Base-by-base conservation (phyloP, 371 early-diverging fungal genomes). In the Fennellomyces sp. region DNA sequence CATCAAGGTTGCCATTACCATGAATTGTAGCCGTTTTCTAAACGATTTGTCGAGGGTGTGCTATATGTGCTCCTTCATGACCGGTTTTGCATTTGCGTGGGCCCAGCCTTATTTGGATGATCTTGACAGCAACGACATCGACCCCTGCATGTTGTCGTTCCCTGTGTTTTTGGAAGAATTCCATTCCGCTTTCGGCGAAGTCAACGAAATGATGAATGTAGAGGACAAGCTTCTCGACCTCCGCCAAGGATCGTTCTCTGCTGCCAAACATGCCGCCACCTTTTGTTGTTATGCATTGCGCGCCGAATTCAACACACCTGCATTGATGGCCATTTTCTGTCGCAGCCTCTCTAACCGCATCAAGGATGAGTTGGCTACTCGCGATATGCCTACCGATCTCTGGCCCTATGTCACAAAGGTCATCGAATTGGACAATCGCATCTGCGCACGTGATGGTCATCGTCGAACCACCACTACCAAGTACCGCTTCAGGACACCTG, bases 361-460 rank as follows among this genome's bases (percentile, higher is more conserved):
- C 7, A 38, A 42, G 10, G 13, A 12, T 36, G 54, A 54, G 25
- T 15, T 54, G 23, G 54, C 54, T 26, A 36, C 54, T 5, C 30
- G 36, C 30, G 36, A 54, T n/a, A 54, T 54, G 54, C 54, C 54
- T 30, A 26, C 7, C 21, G 23, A 12, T 12, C 7, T 35, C 36
- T 21, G 26, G 10, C 23, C 5, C 25, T 54, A 54, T 26, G n/a
- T 35, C n/a, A 25, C 7, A 5, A 38, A 42, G 23, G 45, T 42
- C 27, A 56, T 56, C 27, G 42, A 56, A 15, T 12, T 54, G 6
- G 54, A 54, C 54, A 54, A 54, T 12, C 7, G 23, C 5, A 30
- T 56, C n/a, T 45, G 56, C 26, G 56, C 38, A 42, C 39, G 27
- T 27, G 56, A 56, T 17, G 56, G 36, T 21, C 10, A 17, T 13